These are phyloP conservation scores for Penicillium bovifimosum DNA, from an alignment of 495 filamentous ascomycete species.

Conservation along the genomic window DNA sequence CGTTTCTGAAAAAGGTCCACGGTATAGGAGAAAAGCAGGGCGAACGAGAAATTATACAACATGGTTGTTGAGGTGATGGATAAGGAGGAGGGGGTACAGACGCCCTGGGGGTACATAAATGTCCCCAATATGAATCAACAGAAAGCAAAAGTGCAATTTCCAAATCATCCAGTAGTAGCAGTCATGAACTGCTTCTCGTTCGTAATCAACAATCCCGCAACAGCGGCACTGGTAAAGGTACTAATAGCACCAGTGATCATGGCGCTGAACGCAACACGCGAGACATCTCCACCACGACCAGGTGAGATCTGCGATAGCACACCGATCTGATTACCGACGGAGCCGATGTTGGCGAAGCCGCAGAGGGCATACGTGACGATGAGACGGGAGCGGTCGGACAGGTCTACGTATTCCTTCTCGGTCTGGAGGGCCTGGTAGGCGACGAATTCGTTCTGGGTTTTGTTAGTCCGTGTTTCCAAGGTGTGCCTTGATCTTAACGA, in stretches of 20 bases:
- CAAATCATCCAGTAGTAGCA: background rate
- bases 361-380: slow-evolving; percentile 70
- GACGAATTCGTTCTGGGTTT: slow-evolving; percentile 56
- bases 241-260: slow-evolving; percentile 72
- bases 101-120: too few species aligned
- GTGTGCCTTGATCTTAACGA: too few species aligned
- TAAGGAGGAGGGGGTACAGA: too few species aligned
- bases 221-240: slow-evolving; percentile 73
- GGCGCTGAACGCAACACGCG: slow-evolving; percentile 67
- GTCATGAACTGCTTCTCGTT: slow-evolving; percentile 40
- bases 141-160: background rate
- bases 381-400: slow-evolving; percentile 64
- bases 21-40: too few species aligned
- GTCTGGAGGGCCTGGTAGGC: slow-evolving; percentile 51
- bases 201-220: slow-evolving; percentile 71
- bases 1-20: too few species aligned
- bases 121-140: background rate
- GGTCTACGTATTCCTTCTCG: slow-evolving; percentile 38
- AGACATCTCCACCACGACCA: slow-evolving; percentile 64
- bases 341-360: slow-evolving; percentile 76
- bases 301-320: slow-evolving; percentile 79
- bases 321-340: slow-evolving; percentile 80
- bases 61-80: too few species aligned
- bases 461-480: background rate
- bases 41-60: too few species aligned